phyloP scores from a whole-genome alignment of 1,139 yeast species.

The Kluyveromyces sp. region DNA sequence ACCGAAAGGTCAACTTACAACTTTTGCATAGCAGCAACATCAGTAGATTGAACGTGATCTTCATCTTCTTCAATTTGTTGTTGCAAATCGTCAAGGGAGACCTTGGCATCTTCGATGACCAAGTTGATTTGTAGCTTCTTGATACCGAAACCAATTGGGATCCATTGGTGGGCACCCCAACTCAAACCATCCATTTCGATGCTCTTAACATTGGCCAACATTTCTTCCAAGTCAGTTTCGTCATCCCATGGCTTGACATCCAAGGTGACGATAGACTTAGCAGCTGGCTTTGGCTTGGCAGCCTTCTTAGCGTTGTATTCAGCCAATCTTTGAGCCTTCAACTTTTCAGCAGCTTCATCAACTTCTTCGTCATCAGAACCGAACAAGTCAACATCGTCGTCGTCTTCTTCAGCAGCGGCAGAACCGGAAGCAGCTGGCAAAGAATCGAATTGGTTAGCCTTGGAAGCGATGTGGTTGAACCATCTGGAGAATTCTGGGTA shows the following conservation, averaged over 20 bases:
- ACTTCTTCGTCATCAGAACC: constrained; percentile 89
- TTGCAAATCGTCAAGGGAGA: constrained; percentile 88
- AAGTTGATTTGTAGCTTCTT: constrained; percentile 97
- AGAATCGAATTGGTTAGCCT: constrained; percentile 72
- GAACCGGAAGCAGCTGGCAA: constrained; percentile 76
- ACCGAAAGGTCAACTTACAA: constrained; percentile 43
- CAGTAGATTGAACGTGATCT: constrained; percentile 98
- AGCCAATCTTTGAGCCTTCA: constrained; percentile 95
- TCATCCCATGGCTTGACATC: constrained; percentile 99
- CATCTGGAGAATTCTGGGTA: constrained; percentile 96
- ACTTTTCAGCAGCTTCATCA: constrained; percentile 93
- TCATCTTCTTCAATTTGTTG: constrained; percentile 83
- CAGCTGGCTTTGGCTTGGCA: constrained; percentile 95
- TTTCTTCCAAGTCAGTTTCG: constrained; percentile 88
- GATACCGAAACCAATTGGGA: constrained; percentile 99
- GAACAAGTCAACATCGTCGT: constrained; percentile 89
- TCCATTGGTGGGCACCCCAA: constrained; percentile 98
- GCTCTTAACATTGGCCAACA: constrained; percentile 78
- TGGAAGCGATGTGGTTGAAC: constrained; percentile 96
- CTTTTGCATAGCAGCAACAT: constrained; percentile 97
- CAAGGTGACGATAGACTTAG: constrained; percentile 92
- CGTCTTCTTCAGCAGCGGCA: constrained; percentile 63
- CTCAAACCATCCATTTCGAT: constrained; percentile 85
- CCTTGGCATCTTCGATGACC: constrained; percentile 96
- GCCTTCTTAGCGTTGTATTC: constrained; percentile 98